Percentiles rank a stretch among this genome's conserved stretches.
phyloP scores from a whole-genome alignment of 805 yeast species.

The Metschnikowia peoriensis region DNA sequence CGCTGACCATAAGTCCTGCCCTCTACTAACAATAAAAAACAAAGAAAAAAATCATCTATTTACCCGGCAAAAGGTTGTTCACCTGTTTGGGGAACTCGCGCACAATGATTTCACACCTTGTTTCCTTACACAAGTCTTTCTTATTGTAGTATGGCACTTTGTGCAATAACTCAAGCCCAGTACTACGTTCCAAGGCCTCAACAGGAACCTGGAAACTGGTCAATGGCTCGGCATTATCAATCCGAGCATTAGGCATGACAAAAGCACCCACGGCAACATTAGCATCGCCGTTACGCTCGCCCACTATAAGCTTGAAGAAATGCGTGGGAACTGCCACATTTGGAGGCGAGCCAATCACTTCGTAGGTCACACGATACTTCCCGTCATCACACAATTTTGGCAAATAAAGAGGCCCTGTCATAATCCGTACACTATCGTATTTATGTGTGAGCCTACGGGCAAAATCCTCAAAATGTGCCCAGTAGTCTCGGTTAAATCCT shows the following conservation, averaged over 20 bases:
- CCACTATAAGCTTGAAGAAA: slow-evolving; percentile 87
- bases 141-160: slow-evolving; percentile 57
- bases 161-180: slow-evolving; percentile 80
- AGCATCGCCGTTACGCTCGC: slow-evolving; percentile 53
- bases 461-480: slow-evolving; percentile 96
- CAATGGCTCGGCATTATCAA: slow-evolving; percentile 68
- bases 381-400: slow-evolving; percentile 83
- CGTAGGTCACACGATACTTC: slow-evolving; percentile 80
- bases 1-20: too few relatives aligned
- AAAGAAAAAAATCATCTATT: background rate
- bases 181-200: slow-evolving; percentile 81
- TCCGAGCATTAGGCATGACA: slow-evolving; percentile 85
- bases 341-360: slow-evolving; percentile 96
- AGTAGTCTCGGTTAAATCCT: slow-evolving; percentile 93
- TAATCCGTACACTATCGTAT: slow-evolving; percentile 74
- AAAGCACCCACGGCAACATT: slow-evolving; percentile 83
- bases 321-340: slow-evolving; percentile 97
- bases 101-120: slow-evolving; percentile 74
- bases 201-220: slow-evolving; percentile 81
- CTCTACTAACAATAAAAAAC: too few relatives aligned
- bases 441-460: slow-evolving; percentile 70
- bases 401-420: slow-evolving; percentile 91
- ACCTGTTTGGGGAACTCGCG: slow-evolving; percentile 67
- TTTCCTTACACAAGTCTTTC: slow-evolving; percentile 74
- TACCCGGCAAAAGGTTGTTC: slow-evolving; percentile 12